Base-by-base conservation (phyloP, 305 asterid genomes). In the Solanum hybrid region DNA sequence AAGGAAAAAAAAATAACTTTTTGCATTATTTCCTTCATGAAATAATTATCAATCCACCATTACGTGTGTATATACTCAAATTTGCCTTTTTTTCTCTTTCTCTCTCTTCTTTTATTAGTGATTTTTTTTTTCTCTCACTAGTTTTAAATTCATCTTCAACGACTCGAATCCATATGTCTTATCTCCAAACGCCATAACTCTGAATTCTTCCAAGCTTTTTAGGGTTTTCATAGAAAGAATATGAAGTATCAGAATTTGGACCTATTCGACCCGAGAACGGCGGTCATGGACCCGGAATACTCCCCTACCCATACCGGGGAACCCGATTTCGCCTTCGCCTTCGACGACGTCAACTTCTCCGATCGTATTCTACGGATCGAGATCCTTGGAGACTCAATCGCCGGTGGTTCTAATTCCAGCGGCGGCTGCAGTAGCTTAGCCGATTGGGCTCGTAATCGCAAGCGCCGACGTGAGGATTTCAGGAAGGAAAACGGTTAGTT, bases 361-460 rank as follows among this genome's bases (percentile, higher is more conserved):
- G 91, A 90, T 60, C 90, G 91, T 36, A 32, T 90, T 10, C 51
- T 87, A 10, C 82, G 88, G 60, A 90, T 87, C 86, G 88, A 90
- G 88, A 87, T 90, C 88, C 32, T 90, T 17, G 37, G 85, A 12
- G 84, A 88, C 6, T 56, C 89, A 35, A 17, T 84, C 29, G 87
- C n/a, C 31, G 37, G n/a, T 51, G 31, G 29, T 51, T 38, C 85
- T 24, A 90, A 72, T 26, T 46, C 86, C 2, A 75, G 36, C 7
- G 56, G 90, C 4, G 79, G 88, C 5, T 79, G 85, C 11, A 37
- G 35, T 6, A 86, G 81, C 60, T 40, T 88, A 13, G 81, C 69
- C 36, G 98, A 95, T 88, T 97, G 99, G 99, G 98, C 96, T 69
- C 94, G 98, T 75, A 93, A 94, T 89, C 94, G 93, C 69, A 97